Percentiles rank a stretch among this genome's conserved stretches.
phyloP scores from a whole-genome alignment of 352 stramenopile genomes.

The Phytophthora fragariae region DNA sequence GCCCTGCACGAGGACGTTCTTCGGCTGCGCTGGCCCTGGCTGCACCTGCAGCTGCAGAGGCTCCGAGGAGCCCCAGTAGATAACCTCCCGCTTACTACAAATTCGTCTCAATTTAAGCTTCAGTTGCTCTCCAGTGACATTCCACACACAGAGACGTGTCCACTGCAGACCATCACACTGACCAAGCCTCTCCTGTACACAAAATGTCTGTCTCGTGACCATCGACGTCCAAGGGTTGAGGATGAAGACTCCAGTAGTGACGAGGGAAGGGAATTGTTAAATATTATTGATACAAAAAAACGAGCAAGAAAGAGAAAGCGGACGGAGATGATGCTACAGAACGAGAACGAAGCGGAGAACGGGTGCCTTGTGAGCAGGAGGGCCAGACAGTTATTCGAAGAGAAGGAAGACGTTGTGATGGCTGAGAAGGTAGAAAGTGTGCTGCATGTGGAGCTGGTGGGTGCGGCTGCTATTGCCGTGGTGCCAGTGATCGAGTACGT shows the following conservation, averaged over 20 bases:
- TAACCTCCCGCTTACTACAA: background rate
- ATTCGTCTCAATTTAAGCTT: constrained; percentile 16
- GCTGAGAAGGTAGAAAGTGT: constrained; percentile 6
- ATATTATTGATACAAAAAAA: background rate
- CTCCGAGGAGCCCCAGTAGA: constrained; percentile 23
- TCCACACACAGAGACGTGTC: constrained; percentile 13
- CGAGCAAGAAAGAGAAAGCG: constrained; percentile 17
- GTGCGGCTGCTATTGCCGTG: constrained; percentile 36
- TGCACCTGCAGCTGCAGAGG: constrained; percentile 38
- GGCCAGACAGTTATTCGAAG: constrained; percentile 17
- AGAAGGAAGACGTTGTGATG: background rate
- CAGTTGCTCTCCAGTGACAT: constrained; percentile 10
- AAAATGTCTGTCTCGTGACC: constrained; percentile 15
- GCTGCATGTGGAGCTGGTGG: constrained; percentile 51
- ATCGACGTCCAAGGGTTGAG: constrained; percentile 7
- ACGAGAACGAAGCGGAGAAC: constrained; percentile 7
- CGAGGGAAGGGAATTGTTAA: background rate
- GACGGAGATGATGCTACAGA: background rate
- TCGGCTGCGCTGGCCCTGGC: constrained; percentile 37
- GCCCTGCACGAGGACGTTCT: constrained; percentile 44
- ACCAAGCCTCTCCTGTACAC: constrained; percentile 30
- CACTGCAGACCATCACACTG: constrained; percentile 30
- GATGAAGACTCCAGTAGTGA: constrained; percentile 10
- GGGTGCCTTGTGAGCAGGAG: constrained; percentile 11
- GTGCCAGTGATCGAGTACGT: constrained; percentile 62